Percentiles rank a stretch among this genome's conserved stretches.
These are phyloP conservation scores for Sclerotinia subarctica DNA, from an alignment of 2,329 filamentous ascomycete species.

Conservation along the genomic window DNA sequence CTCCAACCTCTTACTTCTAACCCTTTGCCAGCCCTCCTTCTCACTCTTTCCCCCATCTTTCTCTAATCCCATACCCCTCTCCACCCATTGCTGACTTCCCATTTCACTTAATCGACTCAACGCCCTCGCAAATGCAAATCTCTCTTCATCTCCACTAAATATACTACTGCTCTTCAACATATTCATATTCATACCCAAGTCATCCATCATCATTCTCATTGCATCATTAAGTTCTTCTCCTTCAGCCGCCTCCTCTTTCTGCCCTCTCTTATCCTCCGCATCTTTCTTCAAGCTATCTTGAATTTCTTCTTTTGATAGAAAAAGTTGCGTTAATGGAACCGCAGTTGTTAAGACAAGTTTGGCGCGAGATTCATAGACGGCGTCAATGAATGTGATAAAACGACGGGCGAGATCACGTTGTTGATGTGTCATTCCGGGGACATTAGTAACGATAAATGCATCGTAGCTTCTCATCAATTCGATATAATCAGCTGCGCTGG, in stretches of 20 bases:
- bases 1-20: conserved; percentile 48
- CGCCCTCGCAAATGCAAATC: conserved; percentile 91
- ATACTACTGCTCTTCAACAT: conserved; percentile 81
- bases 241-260: conserved; percentile 38
- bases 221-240: conserved; percentile 54
- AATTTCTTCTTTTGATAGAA: conserved; percentile 71
- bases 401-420: conserved; percentile 83
- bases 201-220: conserved; percentile 81
- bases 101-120: conserved; percentile 84
- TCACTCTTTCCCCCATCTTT: conserved; percentile 45
- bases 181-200: conserved; percentile 78
- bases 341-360: conserved; percentile 92
- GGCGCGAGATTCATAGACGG: conserved; percentile 88
- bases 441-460: conserved; percentile 85
- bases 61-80: conserved; percentile 60
- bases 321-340: conserved; percentile 80
- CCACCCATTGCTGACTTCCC: conserved; percentile 93
- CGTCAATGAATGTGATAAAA: conserved; percentile 97
- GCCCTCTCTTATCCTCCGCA: conserved; percentile 40
- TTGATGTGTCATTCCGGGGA: conserved; percentile 86
- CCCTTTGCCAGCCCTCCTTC: conserved; percentile 47
- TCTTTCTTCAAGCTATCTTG: conserved; percentile 55
- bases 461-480: conserved; percentile 89
- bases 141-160: conserved; percentile 92
- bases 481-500: conserved; percentile 90